Evolutionary conservation across 768 basidiomycete genomes (phyloP).

Genomic region (Pholiota conissans): DNA sequence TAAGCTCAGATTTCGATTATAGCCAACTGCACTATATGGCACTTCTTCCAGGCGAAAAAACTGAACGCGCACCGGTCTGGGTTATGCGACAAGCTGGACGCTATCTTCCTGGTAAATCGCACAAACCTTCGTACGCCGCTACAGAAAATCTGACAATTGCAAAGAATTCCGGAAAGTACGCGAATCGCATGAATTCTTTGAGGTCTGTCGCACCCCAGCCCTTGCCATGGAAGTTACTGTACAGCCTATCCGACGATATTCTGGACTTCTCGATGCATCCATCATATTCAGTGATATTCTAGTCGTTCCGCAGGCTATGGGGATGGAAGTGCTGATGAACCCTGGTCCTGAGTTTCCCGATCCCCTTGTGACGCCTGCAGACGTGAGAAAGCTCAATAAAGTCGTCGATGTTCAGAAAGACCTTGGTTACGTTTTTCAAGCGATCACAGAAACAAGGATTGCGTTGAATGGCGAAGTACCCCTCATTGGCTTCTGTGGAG

Average conservation of each 20-base stretch:
- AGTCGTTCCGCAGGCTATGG: conserved; percentile 96
- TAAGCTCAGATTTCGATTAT: conserved; percentile 22
- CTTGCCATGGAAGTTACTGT: conserved; percentile 89
- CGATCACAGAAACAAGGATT: conserved; percentile 82
- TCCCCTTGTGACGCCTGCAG: conserved; percentile 76
- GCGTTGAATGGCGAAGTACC: conserved; percentile 87
- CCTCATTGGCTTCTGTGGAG: conserved; percentile 95
- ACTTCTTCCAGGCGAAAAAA: conserved; percentile 63
- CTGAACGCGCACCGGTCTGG: conserved; percentile 95
- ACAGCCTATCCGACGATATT: conserved; percentile 89
- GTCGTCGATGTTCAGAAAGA: conserved; percentile 81
- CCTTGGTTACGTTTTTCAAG: conserved; percentile 90
- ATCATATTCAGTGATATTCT: conserved; percentile 99
- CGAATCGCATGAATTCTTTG: conserved; percentile 88
- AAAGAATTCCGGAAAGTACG: conserved; percentile 90
- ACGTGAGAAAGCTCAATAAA: conserved; percentile 59
- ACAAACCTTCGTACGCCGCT: conserved; percentile 7
- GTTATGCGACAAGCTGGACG: conserved; percentile 97
- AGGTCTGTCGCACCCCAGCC: conserved; percentile 89
- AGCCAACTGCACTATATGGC: not conserved
- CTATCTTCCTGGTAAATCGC: conserved; percentile 82
- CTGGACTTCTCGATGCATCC: conserved; percentile 86
- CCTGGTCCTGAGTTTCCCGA: conserved; percentile 88
- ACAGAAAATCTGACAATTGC: conserved; percentile 13
- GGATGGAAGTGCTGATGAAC: conserved; percentile 93